Evolutionary conservation across 192 early-diverging fungal species (phyloP), one percentile per base, ranked within the genome.

Genomic region (Pilobolus umbonatus): DNA sequence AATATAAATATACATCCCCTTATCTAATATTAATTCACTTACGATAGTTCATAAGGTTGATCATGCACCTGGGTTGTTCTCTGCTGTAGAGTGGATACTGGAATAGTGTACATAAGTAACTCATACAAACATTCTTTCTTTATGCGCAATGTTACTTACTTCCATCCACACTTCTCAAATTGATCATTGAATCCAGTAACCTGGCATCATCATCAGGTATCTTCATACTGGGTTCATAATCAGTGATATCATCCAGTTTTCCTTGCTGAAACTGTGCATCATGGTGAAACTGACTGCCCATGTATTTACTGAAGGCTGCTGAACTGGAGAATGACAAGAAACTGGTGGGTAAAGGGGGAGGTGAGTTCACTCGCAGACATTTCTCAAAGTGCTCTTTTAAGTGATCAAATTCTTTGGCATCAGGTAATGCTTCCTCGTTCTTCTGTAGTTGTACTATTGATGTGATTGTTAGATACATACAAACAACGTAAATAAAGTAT

Each of bases 301-400:
- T 55, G 19, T 67, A 63, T 47, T 67, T 72, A 32, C 57, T 72
- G 24, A 65, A 73, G 10, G 63, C 57, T 2, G 59, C 45, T 21
- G 57, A 57, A 21, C 44, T 62, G 5, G 64, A 67, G 29, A 72
- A 65, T 1, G 64, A 72, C 17, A 67, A 26, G 45, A 63, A 67
- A 36, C 56, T 66, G 28, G 22, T 65, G 2, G 59, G 71, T 50
- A 63, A 49, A 5, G 71, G 50, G 32, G 74, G 63, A 14, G 79
- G 68, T 1, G 61, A 30, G 31, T 69, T 70, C 8, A 67, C 65
- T 5, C 84, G 81, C 42, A 90, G 65, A 51, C 88, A 69, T 35
- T 88, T 82, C 62, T 95, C 92, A 71, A 90, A 90, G 72, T 95
- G 82, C 32, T 89, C 84, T 56, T 90, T 84, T 21, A 95, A 82